Evolutionary conservation across 768 basidiomycete species (phyloP).

Genomic region (Suillus americanus): DNA sequence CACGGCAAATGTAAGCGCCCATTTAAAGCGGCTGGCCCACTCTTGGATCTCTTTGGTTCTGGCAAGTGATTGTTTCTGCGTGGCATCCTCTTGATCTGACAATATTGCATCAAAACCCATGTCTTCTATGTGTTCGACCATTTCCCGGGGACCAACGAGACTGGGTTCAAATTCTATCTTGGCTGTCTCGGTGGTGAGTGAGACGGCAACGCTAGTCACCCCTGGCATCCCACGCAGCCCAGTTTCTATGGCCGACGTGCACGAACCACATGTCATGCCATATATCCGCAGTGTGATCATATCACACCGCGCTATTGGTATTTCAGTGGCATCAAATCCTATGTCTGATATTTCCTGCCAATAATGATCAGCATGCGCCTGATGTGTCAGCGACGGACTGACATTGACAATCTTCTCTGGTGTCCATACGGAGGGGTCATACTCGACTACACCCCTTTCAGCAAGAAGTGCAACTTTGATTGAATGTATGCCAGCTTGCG

Average conservation of each 20-base stretch:
- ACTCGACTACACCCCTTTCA: slow-evolving; percentile 90
- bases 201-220: slow-evolving; percentile 67
- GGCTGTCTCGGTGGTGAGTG: slow-evolving; percentile 74
- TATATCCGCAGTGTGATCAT: slow-evolving; percentile 76
- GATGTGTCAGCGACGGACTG: slow-evolving; percentile 5
- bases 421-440: slow-evolving; percentile 80
- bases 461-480: slow-evolving; percentile 97
- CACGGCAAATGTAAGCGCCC: slow-evolving; percentile 74
- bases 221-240: slow-evolving; percentile 72
- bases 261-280: slow-evolving; percentile 90
- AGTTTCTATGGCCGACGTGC: slow-evolving; percentile 73
- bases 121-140: slow-evolving; percentile 85
- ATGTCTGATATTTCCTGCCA: slow-evolving; percentile 87
- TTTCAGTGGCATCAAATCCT: slow-evolving; percentile 84
- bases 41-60: slow-evolving; percentile 90
- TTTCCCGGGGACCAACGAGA: slow-evolving; percentile 76
- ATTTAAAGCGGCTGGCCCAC: slow-evolving; percentile 79
- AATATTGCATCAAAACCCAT: slow-evolving; percentile 91
- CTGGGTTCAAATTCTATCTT: slow-evolving; percentile 74
- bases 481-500: slow-evolving; percentile 85
- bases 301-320: slow-evolving; percentile 66
- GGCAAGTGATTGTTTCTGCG: slow-evolving; percentile 82
- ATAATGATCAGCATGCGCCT: slow-evolving; percentile 9
- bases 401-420: slow-evolving; percentile 77
- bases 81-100: slow-evolving; percentile 74